Evolutionary conservation across 2,329 filamentous ascomycete species (phyloP).

Genomic region (Alternaria sp.): DNA sequence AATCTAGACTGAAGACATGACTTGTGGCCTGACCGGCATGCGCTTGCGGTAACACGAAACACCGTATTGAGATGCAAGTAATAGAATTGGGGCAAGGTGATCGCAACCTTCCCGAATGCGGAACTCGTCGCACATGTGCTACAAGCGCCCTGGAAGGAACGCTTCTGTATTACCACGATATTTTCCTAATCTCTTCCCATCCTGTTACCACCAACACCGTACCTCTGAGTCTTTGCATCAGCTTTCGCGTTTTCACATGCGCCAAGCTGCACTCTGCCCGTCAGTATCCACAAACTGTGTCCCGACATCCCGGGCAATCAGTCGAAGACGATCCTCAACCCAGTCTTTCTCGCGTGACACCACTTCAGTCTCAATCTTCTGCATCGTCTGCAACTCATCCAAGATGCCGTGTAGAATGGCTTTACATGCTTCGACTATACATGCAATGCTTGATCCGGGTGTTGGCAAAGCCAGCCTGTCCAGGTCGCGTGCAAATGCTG

Average conservation of each 20-base stretch:
- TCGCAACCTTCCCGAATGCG: neutral
- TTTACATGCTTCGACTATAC: constrained; percentile 38
- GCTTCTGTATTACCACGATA: neutral
- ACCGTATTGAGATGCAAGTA: neutral
- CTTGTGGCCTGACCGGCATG: constrained; percentile 1
- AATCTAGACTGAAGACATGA: neutral
- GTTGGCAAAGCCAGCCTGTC: constrained; percentile 37
- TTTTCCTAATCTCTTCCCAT: neutral
- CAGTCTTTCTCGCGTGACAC: constrained; percentile 43
- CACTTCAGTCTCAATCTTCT: constrained; percentile 39
- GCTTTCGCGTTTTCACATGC: constrained; percentile 14
- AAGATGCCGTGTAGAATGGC: constrained; percentile 38
- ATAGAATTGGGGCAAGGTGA: neutral
- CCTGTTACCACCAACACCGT: neutral
- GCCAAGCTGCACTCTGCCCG: constrained; percentile 32
- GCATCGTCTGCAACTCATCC: constrained; percentile 45
- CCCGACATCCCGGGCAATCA: constrained; percentile 30
- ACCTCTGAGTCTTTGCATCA: neutral
- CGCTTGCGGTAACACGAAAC: neutral
- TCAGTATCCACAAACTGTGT: constrained; percentile 17
- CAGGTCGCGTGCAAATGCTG: constrained; percentile 38
- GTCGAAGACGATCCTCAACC: constrained; percentile 42
- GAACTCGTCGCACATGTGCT: neutral
- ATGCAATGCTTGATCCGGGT: constrained; percentile 42
- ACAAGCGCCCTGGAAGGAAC: neutral